phyloP scores from a whole-genome alignment of 805 yeast species.

The Dipodascopsis uninucleata region DNA sequence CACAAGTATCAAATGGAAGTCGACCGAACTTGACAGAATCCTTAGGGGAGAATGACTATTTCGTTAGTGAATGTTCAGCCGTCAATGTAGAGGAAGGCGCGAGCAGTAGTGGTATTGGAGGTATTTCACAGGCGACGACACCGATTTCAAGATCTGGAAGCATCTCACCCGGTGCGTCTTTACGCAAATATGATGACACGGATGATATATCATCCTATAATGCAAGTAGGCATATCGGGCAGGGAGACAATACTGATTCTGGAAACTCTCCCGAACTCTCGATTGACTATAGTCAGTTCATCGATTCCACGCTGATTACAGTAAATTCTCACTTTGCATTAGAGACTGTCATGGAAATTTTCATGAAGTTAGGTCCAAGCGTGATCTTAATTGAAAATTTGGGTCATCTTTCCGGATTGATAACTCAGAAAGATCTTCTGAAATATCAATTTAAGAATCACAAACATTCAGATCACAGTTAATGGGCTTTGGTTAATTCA shows the following conservation, averaged over 20 bases:
- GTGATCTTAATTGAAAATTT: slow-evolving; percentile 61
- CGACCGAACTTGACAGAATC: not conserved
- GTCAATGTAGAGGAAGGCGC: too few species aligned
- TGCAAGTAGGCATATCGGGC: not conserved
- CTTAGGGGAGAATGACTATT: not conserved
- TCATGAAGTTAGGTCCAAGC: slow-evolving; percentile 76
- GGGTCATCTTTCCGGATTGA: slow-evolving; percentile 62
- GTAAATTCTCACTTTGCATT: slow-evolving; percentile 53
- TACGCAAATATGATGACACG: slow-evolving; percentile 1
- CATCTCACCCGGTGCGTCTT: not conserved
- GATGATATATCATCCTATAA: slow-evolving; percentile 1
- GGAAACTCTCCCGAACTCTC: slow-evolving; percentile 21
- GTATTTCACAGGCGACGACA: not conserved
- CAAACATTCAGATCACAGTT: not conserved
- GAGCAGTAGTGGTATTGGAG: not conserved
- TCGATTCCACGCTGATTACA: slow-evolving; percentile 59
- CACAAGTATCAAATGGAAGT: not conserved
- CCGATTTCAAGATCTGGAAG: not conserved
- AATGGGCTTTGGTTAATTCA: too few species aligned
- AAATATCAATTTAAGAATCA: slow-evolving; percentile 39
- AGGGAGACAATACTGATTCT: slow-evolving; percentile 6
- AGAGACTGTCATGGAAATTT: slow-evolving; percentile 61
- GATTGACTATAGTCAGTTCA: slow-evolving; percentile 30
- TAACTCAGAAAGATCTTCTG: slow-evolving; percentile 80
- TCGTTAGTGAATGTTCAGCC: too few species aligned